Percentiles rank a stretch among this genome's conserved stretches.
Conservation (phyloP, 495 filamentous ascomycete genomes). For the Hypomontagnella monticulosa region DNA sequence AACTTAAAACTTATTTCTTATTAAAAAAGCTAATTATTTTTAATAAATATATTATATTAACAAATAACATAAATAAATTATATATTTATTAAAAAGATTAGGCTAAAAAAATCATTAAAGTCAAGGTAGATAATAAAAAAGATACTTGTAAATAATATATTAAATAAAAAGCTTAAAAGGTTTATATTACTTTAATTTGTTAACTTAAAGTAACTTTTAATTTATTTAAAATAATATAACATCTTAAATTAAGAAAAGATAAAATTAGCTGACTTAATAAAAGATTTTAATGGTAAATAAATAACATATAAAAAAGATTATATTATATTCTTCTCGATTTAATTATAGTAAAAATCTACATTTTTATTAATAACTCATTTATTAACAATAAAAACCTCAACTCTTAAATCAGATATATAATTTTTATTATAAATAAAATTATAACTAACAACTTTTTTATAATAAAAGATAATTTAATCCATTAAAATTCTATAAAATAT, state of each 20-base stretch:
- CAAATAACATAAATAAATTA: not conserved
- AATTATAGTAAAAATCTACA: not conserved
- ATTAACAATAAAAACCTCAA: not conserved
- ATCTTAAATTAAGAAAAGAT: not conserved
- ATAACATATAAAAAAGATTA: not conserved
- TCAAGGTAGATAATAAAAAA: not conserved
- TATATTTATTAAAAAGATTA: not conserved
- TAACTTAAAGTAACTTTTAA: not conserved
- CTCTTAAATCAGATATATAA: not conserved
- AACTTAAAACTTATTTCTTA: not conserved
- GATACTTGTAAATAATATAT: not conserved
- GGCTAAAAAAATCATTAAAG: not conserved
- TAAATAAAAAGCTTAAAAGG: not conserved
- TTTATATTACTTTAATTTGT: not conserved
- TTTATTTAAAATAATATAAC: not conserved
- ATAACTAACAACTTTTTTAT: not conserved
- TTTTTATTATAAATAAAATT: not conserved
- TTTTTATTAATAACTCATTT: not conserved
- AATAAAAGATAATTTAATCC: not conserved
- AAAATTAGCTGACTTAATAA: not conserved
- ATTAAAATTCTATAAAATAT: conserved; percentile 2
- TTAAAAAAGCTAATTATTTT: not conserved
- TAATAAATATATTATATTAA: not conserved
- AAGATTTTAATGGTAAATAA: not conserved
- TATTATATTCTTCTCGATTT: not conserved